Conservation (phyloP, 139 green algal species). For the Volvox africanus region DNA sequence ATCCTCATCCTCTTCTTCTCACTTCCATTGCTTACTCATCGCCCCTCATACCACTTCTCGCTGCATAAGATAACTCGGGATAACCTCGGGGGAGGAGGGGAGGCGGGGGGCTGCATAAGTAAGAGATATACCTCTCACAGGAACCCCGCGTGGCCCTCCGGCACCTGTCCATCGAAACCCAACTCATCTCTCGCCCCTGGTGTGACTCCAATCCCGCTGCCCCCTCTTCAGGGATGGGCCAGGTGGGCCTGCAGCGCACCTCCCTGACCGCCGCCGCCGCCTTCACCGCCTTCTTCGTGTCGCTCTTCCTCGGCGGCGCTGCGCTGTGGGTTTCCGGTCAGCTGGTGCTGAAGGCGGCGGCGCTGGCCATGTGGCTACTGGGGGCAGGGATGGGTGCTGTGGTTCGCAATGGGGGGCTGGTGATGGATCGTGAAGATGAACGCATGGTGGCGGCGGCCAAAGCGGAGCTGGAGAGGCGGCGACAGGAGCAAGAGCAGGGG, state of each 20-base stretch:
- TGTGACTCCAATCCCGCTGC: too few relatives aligned
- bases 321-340: constrained; percentile 42
- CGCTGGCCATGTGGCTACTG: constrained; percentile 48
- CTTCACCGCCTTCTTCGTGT: constrained; percentile 47
- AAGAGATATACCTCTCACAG: too few relatives aligned
- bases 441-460: constrained; percentile 6
- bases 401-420: constrained; percentile 43
- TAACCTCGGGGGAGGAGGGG: too few relatives aligned
- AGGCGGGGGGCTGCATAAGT: too few relatives aligned
- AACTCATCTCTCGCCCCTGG: too few relatives aligned
- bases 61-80: too few relatives aligned
- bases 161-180: too few relatives aligned
- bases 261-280: constrained; percentile 42
- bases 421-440: constrained; percentile 41
- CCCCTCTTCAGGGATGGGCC: constrained; percentile 66
- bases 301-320: constrained; percentile 51
- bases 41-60: neutral
- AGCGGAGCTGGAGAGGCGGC: neutral
- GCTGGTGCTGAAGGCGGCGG: constrained; percentile 2
- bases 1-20: too few relatives aligned
- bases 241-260: constrained; percentile 65
- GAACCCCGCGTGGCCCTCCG: too few relatives aligned
- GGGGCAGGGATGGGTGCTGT: constrained; percentile 21
- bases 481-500: constrained; percentile 7
- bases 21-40: neutral